Evolutionary conservation across 257 asterid species (phyloP), one percentile per base, ranked within the genome.

Genomic region (Primulina tabacum): DNA sequence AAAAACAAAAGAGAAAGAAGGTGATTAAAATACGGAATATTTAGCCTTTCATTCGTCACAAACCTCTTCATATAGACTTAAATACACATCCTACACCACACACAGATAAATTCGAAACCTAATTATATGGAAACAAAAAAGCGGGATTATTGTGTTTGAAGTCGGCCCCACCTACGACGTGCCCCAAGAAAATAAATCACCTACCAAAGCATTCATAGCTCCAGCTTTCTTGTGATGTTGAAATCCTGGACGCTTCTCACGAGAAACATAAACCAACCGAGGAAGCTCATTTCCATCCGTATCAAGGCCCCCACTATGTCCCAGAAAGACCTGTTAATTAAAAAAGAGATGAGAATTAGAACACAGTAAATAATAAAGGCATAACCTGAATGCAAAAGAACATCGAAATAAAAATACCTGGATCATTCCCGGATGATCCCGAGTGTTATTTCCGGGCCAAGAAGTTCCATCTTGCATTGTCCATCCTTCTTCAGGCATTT

Each of bases 171-270:
- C 29, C 58, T 21, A 43, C 18, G 17, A 17, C 3, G 53, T 43
- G 53, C 21, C 20, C 57, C 21, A 50, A 50, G 2, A 50, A 50
- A 50, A 50, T 50, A 16, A 60, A 65, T 74, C 58, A 79, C 89
- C 62, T 80, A 88, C 95, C 96, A 89, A 85, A 70, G 96, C 89
- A 82, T 89, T 89, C 96, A 89, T 87, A 58, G 96, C 86, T 77
- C 96, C 92, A 30, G 92, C 96, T 83, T 89, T 89, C 80, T 88
- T 88, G 90, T 88, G 95, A 84, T 88, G 95, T 74, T 88, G 90
- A 76, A 88, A 88, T 78, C 95, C 92, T 26, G 92, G 95, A 50
- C 95, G 87, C 77, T 88, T 88, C 81, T 88, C 95, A 74, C 92
- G 92, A 72, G 95, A 86, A 71, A 88, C 95, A 84, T 88, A 88